These are phyloP conservation scores for Pholiota adiposa DNA, from an alignment of 1,284 basidiomycete genomes.

Conservation along the genomic window DNA sequence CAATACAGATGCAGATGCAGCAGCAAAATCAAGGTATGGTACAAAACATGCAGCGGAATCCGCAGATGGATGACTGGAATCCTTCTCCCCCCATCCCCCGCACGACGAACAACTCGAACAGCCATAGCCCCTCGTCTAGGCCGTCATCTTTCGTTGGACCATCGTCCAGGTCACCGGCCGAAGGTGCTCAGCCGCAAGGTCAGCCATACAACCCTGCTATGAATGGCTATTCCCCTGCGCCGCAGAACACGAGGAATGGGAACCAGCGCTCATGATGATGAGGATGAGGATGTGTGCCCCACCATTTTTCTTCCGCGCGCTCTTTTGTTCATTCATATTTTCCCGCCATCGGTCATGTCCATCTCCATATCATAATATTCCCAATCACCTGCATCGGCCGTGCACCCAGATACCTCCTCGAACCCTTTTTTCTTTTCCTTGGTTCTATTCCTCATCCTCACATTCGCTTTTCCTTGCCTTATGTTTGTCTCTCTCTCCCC, in stretches of 20 bases:
- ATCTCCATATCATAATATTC: conserved; percentile 27
- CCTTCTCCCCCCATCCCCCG: conserved; percentile 33
- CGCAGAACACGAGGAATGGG: conserved; percentile 39
- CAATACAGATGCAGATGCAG: conserved; percentile 9
- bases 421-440: conserved; percentile 5
- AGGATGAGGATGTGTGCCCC: conserved; percentile 13
- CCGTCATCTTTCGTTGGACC: conserved; percentile 59
- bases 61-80: conserved; percentile 55
- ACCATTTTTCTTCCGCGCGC: neutral
- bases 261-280: conserved; percentile 47
- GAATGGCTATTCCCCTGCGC: conserved; percentile 50
- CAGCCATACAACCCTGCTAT: conserved; percentile 44
- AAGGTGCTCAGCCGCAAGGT: conserved; percentile 23
- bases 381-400: conserved; percentile 24
- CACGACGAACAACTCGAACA: conserved; percentile 44
- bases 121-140: conserved; percentile 49
- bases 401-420: conserved; percentile 30
- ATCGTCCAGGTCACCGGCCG: conserved; percentile 21
- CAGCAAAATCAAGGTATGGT: conserved; percentile 36
- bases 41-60: conserved; percentile 43
- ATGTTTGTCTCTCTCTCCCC: conserved; percentile 9
- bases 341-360: conserved; percentile 16
- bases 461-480: conserved; percentile 14
- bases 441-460: conserved; percentile 4
- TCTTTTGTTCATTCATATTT: conserved; percentile 3